Conservation (phyloP, 495 filamentous ascomycete genomes). For the Alectoria sarmentosa region DNA sequence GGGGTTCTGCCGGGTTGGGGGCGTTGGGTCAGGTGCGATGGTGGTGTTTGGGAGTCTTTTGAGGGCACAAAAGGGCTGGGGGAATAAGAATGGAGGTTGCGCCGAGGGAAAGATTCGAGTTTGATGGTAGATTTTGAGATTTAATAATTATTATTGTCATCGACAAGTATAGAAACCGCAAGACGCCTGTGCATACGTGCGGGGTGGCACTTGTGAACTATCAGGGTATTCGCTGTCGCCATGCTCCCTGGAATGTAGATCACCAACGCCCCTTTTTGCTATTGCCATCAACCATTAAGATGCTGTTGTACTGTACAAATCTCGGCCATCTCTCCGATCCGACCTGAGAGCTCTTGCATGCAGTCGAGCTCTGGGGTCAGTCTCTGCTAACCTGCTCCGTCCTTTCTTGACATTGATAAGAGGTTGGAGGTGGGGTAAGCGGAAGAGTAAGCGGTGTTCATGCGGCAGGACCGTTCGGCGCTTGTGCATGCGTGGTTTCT, state of each 20-base stretch:
- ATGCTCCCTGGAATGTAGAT: background rate
- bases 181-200: too few species aligned
- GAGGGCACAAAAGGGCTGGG: too few species aligned
- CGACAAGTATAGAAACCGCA: too few species aligned
- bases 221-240: background rate
- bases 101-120: too few species aligned
- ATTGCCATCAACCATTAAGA: background rate
- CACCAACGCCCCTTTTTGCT: background rate
- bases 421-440: background rate
- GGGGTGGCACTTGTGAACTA: too few species aligned
- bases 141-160: too few species aligned
- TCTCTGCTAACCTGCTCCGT: background rate
- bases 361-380: background rate
- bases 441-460: background rate
- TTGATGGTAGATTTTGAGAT: too few species aligned
- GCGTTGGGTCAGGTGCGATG: too few species aligned
- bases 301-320: background rate
- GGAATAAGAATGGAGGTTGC: too few species aligned
- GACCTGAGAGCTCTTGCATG: background rate
- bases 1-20: too few species aligned
- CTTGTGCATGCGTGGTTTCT: background rate
- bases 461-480: background rate
- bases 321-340: background rate
- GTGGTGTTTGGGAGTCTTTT: too few species aligned
- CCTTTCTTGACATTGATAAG: background rate